Evolutionary conservation across 768 basidiomycete genomes (phyloP), one percentile per base, ranked within the genome.

Genomic region (Collybia nuda): DNA sequence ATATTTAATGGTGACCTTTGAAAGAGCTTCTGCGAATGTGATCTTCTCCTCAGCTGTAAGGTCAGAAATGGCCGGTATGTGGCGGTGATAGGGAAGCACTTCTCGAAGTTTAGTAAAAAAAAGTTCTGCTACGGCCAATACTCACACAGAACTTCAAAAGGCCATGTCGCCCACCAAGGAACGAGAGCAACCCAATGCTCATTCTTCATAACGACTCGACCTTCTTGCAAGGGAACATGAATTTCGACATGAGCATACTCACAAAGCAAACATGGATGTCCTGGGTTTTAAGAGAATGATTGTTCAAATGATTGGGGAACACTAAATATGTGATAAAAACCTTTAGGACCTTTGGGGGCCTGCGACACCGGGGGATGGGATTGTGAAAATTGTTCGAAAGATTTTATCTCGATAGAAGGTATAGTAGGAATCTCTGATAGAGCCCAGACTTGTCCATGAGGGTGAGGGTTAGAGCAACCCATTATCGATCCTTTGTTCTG

Each of bases 131-230:
- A 40, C 5, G 18, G 24, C 18, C 19, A 11, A 26, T n/a, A 69
- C 76, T 59, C 58, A 88, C 89, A 63, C 58, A 95, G 69, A 15
- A 86, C 75, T 65, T 97, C 94, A 62, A 85, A 97, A 0, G 94
- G 94, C 94, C 93, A 97, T 26, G 82, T 81, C 5, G 93, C 94
- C 94, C 94, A 97, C 86, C 91, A 96, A 2, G 94, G 94, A 2
- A 95, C 93, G 1, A 96, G 62, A 0, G 86, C 91, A 2, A 89
- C 75, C 81, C 91, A 97, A 60, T 88, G 78, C 15, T 82, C 79
- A 59, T 90, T 90, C 63, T 77, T 71, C 28, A 85, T 63, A 2
- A 95, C 85, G 36, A 93, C 69, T 9, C 93, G 82, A 12, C 81
- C 78, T 48, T 75, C 67, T 21, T 70, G 62, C n/a, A 60, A 66